phyloP scores from a whole-genome alignment of 352 stramenopile species.

The Saprolegnia diclina region DNA sequence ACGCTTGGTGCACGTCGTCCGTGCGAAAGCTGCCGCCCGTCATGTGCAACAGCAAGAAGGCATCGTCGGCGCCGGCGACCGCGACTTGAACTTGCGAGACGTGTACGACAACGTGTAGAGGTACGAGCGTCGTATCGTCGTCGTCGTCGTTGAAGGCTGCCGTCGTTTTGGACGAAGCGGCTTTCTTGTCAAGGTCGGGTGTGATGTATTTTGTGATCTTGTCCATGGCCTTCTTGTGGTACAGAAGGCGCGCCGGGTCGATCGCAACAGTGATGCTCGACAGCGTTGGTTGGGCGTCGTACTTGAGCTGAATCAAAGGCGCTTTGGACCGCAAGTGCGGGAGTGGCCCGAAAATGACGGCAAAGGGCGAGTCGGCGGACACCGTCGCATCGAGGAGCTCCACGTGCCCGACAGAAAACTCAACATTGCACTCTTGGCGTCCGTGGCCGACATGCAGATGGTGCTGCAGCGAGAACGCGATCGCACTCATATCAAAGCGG shows the following conservation, averaged over 20 bases:
- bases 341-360: constrained; percentile 14
- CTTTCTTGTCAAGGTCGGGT: constrained; percentile 8
- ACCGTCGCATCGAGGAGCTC: constrained; percentile 16
- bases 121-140: background rate
- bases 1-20: background rate
- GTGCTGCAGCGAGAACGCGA: constrained; percentile 60
- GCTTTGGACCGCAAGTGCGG: background rate
- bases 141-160: background rate
- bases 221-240: constrained; percentile 25
- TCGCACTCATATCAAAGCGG: constrained; percentile 59
- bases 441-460: constrained; percentile 12
- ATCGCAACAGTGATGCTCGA: background rate
- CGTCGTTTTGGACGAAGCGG: background rate
- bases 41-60: constrained; percentile 15
- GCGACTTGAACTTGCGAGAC: constrained; percentile 1
- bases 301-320: constrained; percentile 14
- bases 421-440: background rate
- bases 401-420: constrained; percentile 7
- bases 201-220: constrained; percentile 25
- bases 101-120: background rate
- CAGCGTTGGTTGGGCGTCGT: background rate
- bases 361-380: background rate
- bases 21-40: background rate
- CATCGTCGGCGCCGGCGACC: constrained; percentile 1
- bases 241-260: constrained; percentile 1